phyloP scores from a whole-genome alignment of 768 basidiomycete species.

The Termitomyces sp. region DNA sequence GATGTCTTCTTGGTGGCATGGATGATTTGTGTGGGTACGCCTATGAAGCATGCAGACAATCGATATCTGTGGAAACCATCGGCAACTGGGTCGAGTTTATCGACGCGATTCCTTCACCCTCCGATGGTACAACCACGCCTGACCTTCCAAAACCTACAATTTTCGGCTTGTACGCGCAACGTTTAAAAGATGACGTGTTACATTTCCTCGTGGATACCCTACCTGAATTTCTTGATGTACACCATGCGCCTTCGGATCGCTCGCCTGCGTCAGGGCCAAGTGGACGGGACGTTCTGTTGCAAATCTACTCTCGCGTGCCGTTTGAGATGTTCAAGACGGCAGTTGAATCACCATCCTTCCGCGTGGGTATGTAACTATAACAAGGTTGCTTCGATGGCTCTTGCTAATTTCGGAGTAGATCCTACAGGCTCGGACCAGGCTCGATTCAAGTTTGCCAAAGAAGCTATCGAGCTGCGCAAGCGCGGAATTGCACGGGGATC shows the following conservation, averaged over 20 bases:
- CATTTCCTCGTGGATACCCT: slow-evolving; percentile 74
- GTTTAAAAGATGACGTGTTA: slow-evolving; percentile 72
- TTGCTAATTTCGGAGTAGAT: slow-evolving; percentile 20
- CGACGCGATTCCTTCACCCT: slow-evolving; percentile 46
- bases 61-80: slow-evolving; percentile 74
- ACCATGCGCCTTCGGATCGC: slow-evolving; percentile 32
- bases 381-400: slow-evolving; percentile 1
- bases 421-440: slow-evolving; percentile 73
- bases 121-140: slow-evolving; percentile 52
- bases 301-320: slow-evolving; percentile 75
- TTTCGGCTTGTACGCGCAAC: slow-evolving; percentile 76
- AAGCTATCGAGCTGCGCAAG: slow-evolving; percentile 81
- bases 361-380: slow-evolving; percentile 55
- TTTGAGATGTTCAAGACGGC: slow-evolving; percentile 87
- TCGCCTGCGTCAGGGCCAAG: slow-evolving; percentile 36
- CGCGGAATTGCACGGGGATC: slow-evolving; percentile 67
- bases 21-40: slow-evolving; percentile 78
- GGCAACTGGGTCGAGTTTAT: slow-evolving; percentile 76
- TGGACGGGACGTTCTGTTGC: slow-evolving; percentile 68
- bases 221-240: slow-evolving; percentile 60
- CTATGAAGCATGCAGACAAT: slow-evolving; percentile 73
- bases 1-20: slow-evolving; percentile 84
- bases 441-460: slow-evolving; percentile 90
- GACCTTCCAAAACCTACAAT: slow-evolving; percentile 51
- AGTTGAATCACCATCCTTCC: slow-evolving; percentile 74